Conservation (phyloP, 805 yeast genomes). For the Suhomyces pyralidae region DNA sequence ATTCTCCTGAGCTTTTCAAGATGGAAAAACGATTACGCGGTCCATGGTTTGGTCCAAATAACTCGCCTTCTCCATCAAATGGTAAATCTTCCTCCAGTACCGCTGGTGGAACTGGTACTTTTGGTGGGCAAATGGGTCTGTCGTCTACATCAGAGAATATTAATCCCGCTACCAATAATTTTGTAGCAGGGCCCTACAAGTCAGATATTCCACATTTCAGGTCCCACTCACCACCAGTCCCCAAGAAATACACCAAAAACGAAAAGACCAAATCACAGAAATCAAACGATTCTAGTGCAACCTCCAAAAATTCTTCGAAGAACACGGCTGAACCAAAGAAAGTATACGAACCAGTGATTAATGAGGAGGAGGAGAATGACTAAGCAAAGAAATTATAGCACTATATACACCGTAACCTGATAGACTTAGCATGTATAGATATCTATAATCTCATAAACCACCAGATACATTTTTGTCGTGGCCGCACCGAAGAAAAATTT, state of each 20-base stretch:
- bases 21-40: constrained; percentile 8
- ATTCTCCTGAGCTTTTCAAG: constrained; percentile 12
- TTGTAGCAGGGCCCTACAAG: constrained; percentile 3
- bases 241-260: constrained; percentile 16
- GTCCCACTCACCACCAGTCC: constrained; percentile 26
- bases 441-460: not conserved
- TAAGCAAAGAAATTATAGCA: not conserved
- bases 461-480: not conserved
- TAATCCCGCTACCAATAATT: not conserved
- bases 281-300: constrained; percentile 4
- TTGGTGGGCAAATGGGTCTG: not conserved
- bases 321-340: constrained; percentile 1
- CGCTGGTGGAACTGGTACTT: not conserved
- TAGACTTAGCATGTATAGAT: not conserved
- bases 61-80: not conserved
- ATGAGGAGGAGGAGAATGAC: constrained; percentile 15
- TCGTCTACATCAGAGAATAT: not conserved
- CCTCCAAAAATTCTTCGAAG: not conserved
- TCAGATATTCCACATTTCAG: constrained; percentile 10
- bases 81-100: not conserved
- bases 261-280: constrained; percentile 11
- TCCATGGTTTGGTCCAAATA: not conserved
- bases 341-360: constrained; percentile 14
- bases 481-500: constrained; percentile 3
- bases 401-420: not conserved